These are phyloP conservation scores for Filobasidium floriforme DNA, from an alignment of 768 basidiomycete species.

Conservation along the genomic window DNA sequence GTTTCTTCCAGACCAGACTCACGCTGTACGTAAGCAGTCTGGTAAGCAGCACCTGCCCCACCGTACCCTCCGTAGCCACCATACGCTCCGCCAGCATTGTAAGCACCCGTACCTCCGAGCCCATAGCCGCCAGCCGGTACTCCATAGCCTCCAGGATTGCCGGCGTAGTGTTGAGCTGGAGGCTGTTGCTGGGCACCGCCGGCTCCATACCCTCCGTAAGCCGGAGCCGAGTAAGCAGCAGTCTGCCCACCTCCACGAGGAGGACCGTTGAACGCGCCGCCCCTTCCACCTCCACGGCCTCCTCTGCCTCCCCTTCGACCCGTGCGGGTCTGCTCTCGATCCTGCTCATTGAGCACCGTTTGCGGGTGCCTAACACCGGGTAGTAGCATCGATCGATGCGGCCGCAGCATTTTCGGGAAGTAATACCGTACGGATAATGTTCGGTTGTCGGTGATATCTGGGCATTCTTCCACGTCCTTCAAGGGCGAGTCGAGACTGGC, in stretches of 20 bases:
- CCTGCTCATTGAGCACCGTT: conserved; percentile 59
- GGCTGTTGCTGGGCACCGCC: conserved; percentile 29
- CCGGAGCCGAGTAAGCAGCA: conserved; percentile 15
- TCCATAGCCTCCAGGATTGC: conserved; percentile 23
- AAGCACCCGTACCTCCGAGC: conserved; percentile 9
- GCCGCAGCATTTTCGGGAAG: conserved; percentile 77
- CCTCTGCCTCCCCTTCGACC: conserved; percentile 38
- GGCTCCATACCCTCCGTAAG: conserved; percentile 24
- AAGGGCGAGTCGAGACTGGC: conserved; percentile 80
- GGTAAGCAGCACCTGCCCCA: conserved; percentile 1
- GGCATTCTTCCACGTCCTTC: conserved; percentile 51
- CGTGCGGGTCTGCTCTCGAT: conserved; percentile 61
- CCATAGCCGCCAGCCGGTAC: conserved; percentile 21
- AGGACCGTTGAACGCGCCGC: conserved; percentile 31
- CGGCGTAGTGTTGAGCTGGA: conserved; percentile 23
- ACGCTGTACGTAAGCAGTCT: conserved; percentile 3
- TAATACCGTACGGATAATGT: conserved; percentile 79
- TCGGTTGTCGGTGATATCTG: conserved; percentile 77
- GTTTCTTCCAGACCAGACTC: background rate
- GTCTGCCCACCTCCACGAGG: conserved; percentile 33
- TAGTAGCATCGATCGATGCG: conserved; percentile 76
- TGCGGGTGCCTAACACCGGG: conserved; percentile 60
- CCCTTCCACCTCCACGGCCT: conserved; percentile 31
- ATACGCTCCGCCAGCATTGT: conserved; percentile 36
- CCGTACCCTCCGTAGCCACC: conserved; percentile 48